These are phyloP conservation scores for Gonapodya sp. DNA, from an alignment of 192 early-diverging fungal species.

Conservation along the genomic window DNA sequence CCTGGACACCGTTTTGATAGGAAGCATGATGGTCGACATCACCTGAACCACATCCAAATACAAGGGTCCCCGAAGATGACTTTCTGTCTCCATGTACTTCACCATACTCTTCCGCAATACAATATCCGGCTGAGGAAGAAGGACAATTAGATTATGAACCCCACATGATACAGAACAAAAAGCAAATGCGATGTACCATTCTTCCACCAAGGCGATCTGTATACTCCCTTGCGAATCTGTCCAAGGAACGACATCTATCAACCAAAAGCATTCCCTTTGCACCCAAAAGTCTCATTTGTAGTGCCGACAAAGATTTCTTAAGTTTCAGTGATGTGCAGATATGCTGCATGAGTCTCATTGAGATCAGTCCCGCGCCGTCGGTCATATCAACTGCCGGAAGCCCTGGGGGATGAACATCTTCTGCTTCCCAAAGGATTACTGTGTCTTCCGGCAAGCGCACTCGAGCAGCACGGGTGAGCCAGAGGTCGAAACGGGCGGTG, in stretches of 20 bases:
- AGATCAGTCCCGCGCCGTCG: neutral
- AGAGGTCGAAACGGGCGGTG: neutral
- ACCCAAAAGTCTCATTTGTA: neutral
- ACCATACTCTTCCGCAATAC: neutral
- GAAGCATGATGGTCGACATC: too few species aligned
- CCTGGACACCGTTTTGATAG: too few species aligned
- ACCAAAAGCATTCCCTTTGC: neutral
- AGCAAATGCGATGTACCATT: too few species aligned
- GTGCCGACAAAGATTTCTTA: neutral
- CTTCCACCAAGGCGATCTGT: too few species aligned
- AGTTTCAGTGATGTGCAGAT: neutral
- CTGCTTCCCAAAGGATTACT: neutral
- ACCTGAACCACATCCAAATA: neutral
- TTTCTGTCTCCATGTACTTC: neutral
- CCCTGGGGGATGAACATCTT: neutral
- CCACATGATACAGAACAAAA: too few species aligned
- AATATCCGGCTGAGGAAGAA: neutral
- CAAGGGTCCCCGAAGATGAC: neutral
- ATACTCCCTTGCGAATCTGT: neutral
- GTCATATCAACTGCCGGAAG: neutral
- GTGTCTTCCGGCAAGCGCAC: neutral
- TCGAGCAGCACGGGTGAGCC: neutral
- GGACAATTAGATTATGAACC: too few species aligned
- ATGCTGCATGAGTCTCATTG: neutral
- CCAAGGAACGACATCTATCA: neutral